Conservation (phyloP, 352 stramenopile genomes). For the Globisporangium cylindrosporum region DNA sequence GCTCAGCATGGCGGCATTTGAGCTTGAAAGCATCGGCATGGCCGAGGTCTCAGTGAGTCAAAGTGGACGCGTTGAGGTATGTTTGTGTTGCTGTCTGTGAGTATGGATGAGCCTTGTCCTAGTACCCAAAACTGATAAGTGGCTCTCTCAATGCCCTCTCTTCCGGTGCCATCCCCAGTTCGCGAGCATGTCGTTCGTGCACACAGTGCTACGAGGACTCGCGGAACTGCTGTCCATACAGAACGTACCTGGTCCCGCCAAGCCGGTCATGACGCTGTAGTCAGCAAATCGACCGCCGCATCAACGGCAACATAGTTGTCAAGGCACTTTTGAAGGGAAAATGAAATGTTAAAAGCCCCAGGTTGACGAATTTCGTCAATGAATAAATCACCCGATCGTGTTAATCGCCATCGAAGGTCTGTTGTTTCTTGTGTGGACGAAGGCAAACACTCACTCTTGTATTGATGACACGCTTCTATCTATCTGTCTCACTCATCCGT, state of each 20-base stretch:
- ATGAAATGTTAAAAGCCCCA: background rate
- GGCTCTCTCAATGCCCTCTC: background rate
- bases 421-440: background rate
- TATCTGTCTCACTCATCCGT: conserved; percentile 23
- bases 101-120: background rate
- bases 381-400: background rate
- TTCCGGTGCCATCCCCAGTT: conserved; percentile 27
- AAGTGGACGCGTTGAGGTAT: conserved; percentile 46
- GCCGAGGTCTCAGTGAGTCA: conserved; percentile 39
- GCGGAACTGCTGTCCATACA: conserved; percentile 46
- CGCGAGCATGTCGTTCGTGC: conserved; percentile 45
- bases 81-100: background rate
- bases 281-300: background rate
- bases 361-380: background rate
- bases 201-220: conserved; percentile 41
- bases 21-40: conserved; percentile 48
- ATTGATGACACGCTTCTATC: background rate
- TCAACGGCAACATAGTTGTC: background rate
- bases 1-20: conserved; percentile 48
- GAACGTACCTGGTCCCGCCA: conserved; percentile 28
- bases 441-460: background rate
- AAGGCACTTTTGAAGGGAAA: background rate
- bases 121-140: background rate
- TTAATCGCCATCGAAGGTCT: background rate
- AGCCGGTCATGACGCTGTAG: conserved; percentile 45